Evolutionary conservation across 1,284 basidiomycete genomes (phyloP).

Genomic region (Trichosporon sp.): DNA sequence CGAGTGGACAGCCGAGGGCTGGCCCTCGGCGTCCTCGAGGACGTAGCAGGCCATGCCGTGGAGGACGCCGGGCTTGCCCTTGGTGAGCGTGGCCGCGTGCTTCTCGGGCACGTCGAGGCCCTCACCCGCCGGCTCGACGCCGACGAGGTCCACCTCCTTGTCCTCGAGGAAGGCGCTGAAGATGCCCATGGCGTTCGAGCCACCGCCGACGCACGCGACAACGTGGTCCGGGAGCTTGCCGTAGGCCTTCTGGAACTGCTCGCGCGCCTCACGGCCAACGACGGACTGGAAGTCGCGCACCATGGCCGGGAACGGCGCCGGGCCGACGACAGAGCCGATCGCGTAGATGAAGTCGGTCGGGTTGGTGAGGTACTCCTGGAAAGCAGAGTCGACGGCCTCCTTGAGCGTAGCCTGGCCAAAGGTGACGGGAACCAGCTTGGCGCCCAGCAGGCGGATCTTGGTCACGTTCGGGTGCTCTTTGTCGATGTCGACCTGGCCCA

Average conservation of each 20-base stretch:
- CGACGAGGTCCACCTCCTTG: constrained; percentile 71
- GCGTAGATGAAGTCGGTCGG: constrained; percentile 96
- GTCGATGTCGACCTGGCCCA: constrained; percentile 65
- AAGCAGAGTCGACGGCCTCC: constrained; percentile 65
- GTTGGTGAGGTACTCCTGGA: constrained; percentile 73
- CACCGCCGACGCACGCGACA: constrained; percentile 95
- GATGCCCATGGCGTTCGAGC: constrained; percentile 93
- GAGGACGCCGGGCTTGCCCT: constrained; percentile 86
- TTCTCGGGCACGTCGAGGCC: constrained; percentile 77
- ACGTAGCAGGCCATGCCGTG: constrained; percentile 93
- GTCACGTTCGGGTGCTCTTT: constrained; percentile 95
- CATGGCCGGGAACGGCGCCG: constrained; percentile 98
- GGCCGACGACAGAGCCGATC: constrained; percentile 78
- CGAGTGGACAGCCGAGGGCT: constrained; percentile 94
- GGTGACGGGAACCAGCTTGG: constrained; percentile 87
- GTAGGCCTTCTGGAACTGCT: constrained; percentile 65
- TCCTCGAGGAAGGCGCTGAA: constrained; percentile 92
- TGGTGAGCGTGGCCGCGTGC: constrained; percentile 87
- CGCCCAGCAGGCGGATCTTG: constrained; percentile 95
- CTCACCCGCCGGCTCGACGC: constrained; percentile 92
- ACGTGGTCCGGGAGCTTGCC: constrained; percentile 90
- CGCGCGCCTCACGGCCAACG: constrained; percentile 91
- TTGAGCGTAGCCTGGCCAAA: constrained; percentile 93
- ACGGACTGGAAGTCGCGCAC: constrained; percentile 97
- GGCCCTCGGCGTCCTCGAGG: constrained; percentile 78